Conservation (phyloP, 192 early-diverging fungal species). For the Haplosporangium gracile region DNA sequence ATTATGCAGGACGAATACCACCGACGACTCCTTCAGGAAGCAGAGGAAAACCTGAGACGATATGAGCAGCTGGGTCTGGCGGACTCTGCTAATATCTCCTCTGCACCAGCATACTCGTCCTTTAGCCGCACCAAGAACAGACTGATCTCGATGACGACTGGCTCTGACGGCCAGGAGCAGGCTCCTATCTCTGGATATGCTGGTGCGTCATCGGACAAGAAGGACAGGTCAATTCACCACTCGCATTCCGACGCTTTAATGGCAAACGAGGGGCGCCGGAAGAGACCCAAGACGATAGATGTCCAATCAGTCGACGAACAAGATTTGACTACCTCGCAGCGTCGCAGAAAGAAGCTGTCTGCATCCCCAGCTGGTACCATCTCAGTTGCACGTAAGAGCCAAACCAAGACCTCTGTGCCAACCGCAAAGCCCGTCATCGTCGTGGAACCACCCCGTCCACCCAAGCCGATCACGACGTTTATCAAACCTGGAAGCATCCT, state of each 20-base stretch:
- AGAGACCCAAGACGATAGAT: constrained; percentile 17
- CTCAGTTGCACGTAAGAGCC: background rate
- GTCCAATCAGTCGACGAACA: background rate
- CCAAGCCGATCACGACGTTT: constrained; percentile 56
- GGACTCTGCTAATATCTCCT: constrained; percentile 25
- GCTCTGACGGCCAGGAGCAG: background rate
- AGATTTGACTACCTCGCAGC: background rate
- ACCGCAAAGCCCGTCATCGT: background rate
- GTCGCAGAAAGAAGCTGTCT: constrained; percentile 10
- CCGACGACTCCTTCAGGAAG: constrained; percentile 59
- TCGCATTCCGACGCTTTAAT: background rate
- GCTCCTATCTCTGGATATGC: background rate
- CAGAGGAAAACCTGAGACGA: constrained; percentile 58
- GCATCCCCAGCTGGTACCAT: background rate
- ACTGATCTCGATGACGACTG: background rate
- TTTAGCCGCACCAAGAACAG: constrained; percentile 47
- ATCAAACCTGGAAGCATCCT: constrained; percentile 44
- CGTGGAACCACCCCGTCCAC: constrained; percentile 17
- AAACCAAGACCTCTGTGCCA: background rate
- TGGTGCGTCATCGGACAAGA: constrained; percentile 12
- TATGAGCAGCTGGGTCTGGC: constrained; percentile 64
- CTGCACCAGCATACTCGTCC: constrained; percentile 22
- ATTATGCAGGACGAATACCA: constrained; percentile 54
- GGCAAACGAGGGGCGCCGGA: constrained; percentile 9
- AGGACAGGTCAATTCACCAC: constrained; percentile 3